Evolutionary conservation across 306 rosid species (phyloP), one percentile per base, ranked within the genome.

Genomic region (Vigna trinervia): DNA sequence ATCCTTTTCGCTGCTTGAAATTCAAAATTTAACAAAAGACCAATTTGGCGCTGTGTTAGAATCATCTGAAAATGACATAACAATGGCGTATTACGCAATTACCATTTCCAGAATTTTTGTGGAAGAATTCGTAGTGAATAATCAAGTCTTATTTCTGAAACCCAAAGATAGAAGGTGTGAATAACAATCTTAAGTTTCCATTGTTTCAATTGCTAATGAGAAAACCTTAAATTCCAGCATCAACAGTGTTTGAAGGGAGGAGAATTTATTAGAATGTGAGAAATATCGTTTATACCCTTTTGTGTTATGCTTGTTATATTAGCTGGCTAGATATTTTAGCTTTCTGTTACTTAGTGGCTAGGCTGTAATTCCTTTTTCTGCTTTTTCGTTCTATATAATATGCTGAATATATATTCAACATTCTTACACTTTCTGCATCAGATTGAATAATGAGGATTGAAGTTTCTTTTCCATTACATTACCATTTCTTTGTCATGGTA

Each of bases 61-160:
- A 32, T 34, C 23, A 62, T 23, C n/a, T 43, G 43, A 78, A 69
- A 78, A 69, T 22, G 76, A 53, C 68, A 61, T 38, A 20, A 57
- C 13, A 68, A 6, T 58, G 59, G 60, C 63, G 50, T 69, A 19
- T 46, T 47, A 48, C 41, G 60, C 75, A 50, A 32, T 32, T 70
- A 3, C 58, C 4, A 32, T 8, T 51, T 70, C 51, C 26, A 48
- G 39, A 28, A 15, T 4, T 51, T 14, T 48, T 48, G 14, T 26
- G 28, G 10, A 22, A 30, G n/a, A 70, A 26, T n/a, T 32, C 75
- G 0, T 9, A 11, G 23, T 19, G 12, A 41, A 11, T 45, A 53
- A 19, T 6, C 6, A 71, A 32, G 62, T 12, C 22, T 71, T 48
- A 5, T 71, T 71, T 32, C 30, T 6, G 12, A 71, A 71, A n/a